Evolutionary conservation across 2,329 filamentous ascomycete species (phyloP), one percentile per base, ranked within the genome.

Genomic region (Thelonectria rubi): DNA sequence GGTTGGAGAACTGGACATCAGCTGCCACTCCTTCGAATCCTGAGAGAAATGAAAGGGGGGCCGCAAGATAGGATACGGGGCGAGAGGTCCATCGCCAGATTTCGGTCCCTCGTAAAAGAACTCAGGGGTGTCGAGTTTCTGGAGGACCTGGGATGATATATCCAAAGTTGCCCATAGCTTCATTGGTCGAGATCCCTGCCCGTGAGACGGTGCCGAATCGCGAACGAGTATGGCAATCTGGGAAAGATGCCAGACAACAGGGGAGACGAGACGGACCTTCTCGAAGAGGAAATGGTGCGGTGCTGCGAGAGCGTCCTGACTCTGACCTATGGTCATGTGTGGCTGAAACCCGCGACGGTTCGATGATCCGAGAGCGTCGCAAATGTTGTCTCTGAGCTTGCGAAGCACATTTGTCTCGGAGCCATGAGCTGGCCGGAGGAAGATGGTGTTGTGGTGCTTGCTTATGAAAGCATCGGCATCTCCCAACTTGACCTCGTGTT

Each of bases 301-400:
- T 17, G 79, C 77, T 5, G 78, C 74, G 5, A 75, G 70, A 10
- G 75, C 66, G 21, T 85, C 80, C 37, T 82, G 79, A 43, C 80
- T 85, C 67, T 90, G 87, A 0, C 84, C 88, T 21, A 90, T 75
- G 0, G 86, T 90, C 74, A 91, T 74, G 71, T 90, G 87, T 6
- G 73, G 72, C 8, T 59, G 76, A 60, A 78, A 83, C 1, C 58
- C 52, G 20, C 20, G 15, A 26, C 39, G 32, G 10, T 30, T 18
- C 3, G 39, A 21, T 40, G 75, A 74, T 1, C 76, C 75, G 15
- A 86, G 67, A 1, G 75, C 73, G 4, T 58, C 57, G n/a, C 81
- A 65, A 9, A 84, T 64, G 2, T 58, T 43, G 6, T 68, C 62
- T 17, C 78, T 74, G 57, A 86, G 70, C 34, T 70, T 46, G 5